Percentiles rank a stretch among this genome's conserved stretches.
These are phyloP conservation scores for Metschnikowia colocasiae DNA, from an alignment of 805 yeast species.

Conservation along the genomic window DNA sequence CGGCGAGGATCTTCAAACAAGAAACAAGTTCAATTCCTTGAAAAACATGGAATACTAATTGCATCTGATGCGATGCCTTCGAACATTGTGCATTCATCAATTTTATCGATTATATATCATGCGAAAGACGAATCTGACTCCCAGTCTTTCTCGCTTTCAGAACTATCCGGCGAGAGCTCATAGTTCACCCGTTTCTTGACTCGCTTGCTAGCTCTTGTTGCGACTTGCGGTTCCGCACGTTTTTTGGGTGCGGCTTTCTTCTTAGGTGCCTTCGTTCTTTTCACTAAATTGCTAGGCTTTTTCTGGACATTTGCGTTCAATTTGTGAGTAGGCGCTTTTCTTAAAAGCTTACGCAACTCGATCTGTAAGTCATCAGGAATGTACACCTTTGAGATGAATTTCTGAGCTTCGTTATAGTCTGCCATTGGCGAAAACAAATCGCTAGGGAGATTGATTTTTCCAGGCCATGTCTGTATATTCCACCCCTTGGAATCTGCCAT, in stretches of 20 bases:
- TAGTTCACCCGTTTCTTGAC: constrained; percentile 17
- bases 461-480: constrained; percentile 79
- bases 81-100: neutral
- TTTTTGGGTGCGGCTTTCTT: constrained; percentile 6
- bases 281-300: neutral
- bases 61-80: neutral
- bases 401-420: constrained; percentile 55
- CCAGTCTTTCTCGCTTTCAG: neutral
- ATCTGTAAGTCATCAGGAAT: constrained; percentile 47
- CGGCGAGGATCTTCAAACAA: constrained; percentile 71
- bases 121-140: constrained; percentile 1
- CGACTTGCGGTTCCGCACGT: constrained; percentile 24
- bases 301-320: constrained; percentile 13
- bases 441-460: constrained; percentile 62
- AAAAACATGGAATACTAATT: constrained; percentile 39
- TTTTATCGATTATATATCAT: neutral
- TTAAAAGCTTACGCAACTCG: constrained; percentile 31
- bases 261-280: constrained; percentile 4
- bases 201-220: constrained; percentile 21
- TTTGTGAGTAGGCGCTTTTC: constrained; percentile 12
- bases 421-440: constrained; percentile 67
- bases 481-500: constrained; percentile 57
- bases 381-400: constrained; percentile 50
- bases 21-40: constrained; percentile 44
- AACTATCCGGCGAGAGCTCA: constrained; percentile 3